A percentile compares a stretch with the other conserved stretches of the same genome.
Evolutionary conservation across 2,329 filamentous ascomycete species (phyloP).

Genomic region (Aureobasidium mangrovei): DNA sequence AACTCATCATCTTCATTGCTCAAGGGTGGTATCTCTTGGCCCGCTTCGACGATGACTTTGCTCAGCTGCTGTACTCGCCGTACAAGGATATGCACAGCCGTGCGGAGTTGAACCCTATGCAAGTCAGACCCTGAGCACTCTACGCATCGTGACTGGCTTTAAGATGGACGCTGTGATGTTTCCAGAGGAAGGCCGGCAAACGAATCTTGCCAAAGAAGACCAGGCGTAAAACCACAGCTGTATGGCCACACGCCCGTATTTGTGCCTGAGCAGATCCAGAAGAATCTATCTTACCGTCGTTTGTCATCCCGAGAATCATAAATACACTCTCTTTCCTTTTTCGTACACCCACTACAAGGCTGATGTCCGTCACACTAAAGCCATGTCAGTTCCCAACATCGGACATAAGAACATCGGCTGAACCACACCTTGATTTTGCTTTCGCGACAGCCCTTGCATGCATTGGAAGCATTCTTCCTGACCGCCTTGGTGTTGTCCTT

Average conservation of each 20-base stretch:
- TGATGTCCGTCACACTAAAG: slow-evolving; percentile 16
- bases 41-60: slow-evolving; percentile 6
- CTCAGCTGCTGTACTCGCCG: slow-evolving; percentile 4
- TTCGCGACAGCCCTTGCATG: slow-evolving; percentile 17
- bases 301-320: slow-evolving; percentile 25
- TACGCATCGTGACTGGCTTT: too few species aligned
- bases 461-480: slow-evolving; percentile 18
- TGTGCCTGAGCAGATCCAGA: too few species aligned
- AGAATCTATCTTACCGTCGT: slow-evolving; percentile 19
- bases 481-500: neutral
- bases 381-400: neutral
- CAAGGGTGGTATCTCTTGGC: slow-evolving; percentile 7
- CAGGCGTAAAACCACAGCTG: too few species aligned
- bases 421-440: slow-evolving; percentile 17
- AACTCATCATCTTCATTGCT: slow-evolving; percentile 28
- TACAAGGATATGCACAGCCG: slow-evolving; percentile 1
- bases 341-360: slow-evolving; percentile 20
- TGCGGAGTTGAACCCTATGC: neutral
- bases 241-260: too few species aligned
- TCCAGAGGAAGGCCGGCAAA: too few species aligned
- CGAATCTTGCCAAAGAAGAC: too few species aligned
- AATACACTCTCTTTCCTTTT: slow-evolving; percentile 20
- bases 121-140: neutral
- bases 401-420: neutral
- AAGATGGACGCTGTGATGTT: too few species aligned